phyloP scores from a whole-genome alignment of 345 rosid species.

The Citrus maxima region DNA sequence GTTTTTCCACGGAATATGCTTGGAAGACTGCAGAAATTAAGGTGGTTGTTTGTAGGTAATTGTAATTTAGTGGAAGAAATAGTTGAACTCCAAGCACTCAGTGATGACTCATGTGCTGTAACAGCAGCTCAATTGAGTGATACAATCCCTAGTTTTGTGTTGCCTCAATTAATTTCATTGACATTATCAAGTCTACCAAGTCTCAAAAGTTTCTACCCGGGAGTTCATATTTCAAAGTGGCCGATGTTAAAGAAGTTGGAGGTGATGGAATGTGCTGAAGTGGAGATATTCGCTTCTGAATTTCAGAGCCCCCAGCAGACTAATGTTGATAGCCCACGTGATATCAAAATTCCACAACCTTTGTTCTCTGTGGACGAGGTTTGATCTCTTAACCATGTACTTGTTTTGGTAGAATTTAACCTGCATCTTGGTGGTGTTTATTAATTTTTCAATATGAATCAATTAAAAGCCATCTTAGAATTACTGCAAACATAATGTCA shows the following conservation, averaged over 20 bases:
- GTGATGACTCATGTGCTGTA: background rate
- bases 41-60: background rate
- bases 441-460: no score
- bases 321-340: background rate
- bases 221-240: background rate
- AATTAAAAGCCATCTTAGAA: no score
- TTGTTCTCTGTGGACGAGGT: background rate
- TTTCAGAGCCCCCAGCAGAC: background rate
- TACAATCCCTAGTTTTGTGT: background rate
- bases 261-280: background rate
- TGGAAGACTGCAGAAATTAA: background rate
- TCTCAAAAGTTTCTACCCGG: background rate
- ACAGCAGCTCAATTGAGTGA: background rate
- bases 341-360: background rate
- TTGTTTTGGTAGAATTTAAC: no score
- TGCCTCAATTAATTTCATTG: background rate
- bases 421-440: no score
- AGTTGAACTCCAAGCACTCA: background rate
- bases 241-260: background rate
- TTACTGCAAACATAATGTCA: no score
- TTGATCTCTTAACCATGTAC: background rate
- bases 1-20: background rate
- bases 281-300: background rate
- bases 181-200: background rate
- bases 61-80: slow-evolving; percentile 15